Evolutionary conservation across 441 rosid species (phyloP), one percentile per base, ranked within the genome.

Genomic region (Daphne laureola): DNA sequence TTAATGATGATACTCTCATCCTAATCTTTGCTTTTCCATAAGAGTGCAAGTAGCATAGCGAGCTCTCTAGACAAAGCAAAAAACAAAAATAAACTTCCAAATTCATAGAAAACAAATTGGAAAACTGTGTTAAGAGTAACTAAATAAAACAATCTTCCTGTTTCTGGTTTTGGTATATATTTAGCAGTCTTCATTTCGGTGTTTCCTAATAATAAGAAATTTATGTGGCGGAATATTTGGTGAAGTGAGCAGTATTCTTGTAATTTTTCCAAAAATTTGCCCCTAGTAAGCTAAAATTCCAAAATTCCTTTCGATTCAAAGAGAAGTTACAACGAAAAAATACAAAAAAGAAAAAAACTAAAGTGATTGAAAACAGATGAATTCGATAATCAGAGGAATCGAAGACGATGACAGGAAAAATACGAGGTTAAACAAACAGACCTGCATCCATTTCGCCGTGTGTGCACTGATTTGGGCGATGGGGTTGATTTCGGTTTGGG

Each of bases 361-460:
- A 18, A 62, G 17, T 44, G 21, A 15, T 2, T 12, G 35, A 2
- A 17, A 53, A 5, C 11, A 43, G 14, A 12, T 51, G 25, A 21
- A 21, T 21, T 31, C 38, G 5, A 31, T 31, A 31, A 31, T 31
- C 38, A 31, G 11, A 31, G 38, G 38, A 31, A 27, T 7, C 2
- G 35, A 43, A 17, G 15, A 51, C 12, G 17, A 36, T 7, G n/a
- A 11, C 35, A 4, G 13, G 25, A 40, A 15, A 17, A 14, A 8
- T 6, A 9, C 3, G 3, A 11, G 12, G 31, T 31, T 31, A 53
- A 17, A 35, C 26, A 3, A 6, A 17, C 40, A 44, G 16, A 90
- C 98, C 98, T 92, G 96, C 98, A 92, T 92, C 98, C 98, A 92
- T 83, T 88, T 92, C 59, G 96, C 90, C 38, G 96, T 92, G 65